These are phyloP conservation scores for Vitis hybrid DNA, from an alignment of 177 flowering plant genomes.

Conservation along the genomic window DNA sequence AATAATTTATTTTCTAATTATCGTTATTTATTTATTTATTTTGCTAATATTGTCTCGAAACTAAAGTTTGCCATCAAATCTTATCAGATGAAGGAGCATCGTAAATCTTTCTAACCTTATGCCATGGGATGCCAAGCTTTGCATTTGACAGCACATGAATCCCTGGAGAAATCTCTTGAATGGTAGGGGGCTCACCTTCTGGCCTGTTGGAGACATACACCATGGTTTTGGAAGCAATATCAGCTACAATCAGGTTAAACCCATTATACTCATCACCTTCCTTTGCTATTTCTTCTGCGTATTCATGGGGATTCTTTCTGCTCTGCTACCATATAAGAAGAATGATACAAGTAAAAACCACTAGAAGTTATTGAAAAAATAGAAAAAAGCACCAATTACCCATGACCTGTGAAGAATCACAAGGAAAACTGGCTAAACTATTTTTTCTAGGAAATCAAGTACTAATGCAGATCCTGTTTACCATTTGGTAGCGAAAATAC, in stretches of 20 bases:
- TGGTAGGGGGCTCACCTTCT: constrained; percentile 30
- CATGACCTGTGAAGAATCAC: too few species aligned
- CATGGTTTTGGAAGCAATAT: constrained; percentile 47
- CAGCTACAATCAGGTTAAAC: constrained; percentile 58
- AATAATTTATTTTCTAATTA: too few species aligned
- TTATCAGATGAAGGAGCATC: neutral
- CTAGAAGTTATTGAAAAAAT: neutral
- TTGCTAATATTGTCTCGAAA: neutral
- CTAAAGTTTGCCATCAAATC: neutral
- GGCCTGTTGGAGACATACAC: constrained; percentile 63
- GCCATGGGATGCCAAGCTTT: constrained; percentile 59
- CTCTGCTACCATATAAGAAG: constrained; percentile 30
- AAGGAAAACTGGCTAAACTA: too few species aligned
- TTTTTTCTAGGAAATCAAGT: too few species aligned
- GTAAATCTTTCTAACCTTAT: constrained; percentile 32
- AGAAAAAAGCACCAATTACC: too few species aligned
- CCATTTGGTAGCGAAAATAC: too few species aligned
- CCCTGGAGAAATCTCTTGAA: constrained; percentile 56
- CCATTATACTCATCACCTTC: constrained; percentile 59
- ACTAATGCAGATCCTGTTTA: too few species aligned
- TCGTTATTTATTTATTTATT: neutral
- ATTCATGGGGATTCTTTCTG: constrained; percentile 49
- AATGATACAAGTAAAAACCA: neutral
- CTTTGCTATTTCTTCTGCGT: constrained; percentile 41
- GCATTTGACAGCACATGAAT: constrained; percentile 68